A percentile compares a stretch with the other conserved stretches of the same genome.
phyloP scores from a whole-genome alignment of 495 filamentous ascomycete genomes.

The Neurospora sp. region DNA sequence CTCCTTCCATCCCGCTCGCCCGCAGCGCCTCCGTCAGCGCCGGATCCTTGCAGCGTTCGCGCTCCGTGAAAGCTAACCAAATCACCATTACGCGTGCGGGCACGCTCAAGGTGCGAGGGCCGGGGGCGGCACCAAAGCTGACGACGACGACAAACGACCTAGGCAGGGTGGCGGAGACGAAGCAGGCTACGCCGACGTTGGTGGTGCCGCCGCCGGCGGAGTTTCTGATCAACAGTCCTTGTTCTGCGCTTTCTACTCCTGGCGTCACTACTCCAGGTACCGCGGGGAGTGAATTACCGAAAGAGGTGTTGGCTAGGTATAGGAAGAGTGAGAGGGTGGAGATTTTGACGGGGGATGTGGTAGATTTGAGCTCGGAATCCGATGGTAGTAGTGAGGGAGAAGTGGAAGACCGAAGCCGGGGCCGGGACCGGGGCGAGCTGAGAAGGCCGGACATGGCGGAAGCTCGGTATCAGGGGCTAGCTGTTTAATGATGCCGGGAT shows the following conservation, averaged over 20 bases:
- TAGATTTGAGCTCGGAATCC: not conserved
- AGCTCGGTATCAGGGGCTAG: too few relatives aligned
- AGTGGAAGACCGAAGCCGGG: not conserved
- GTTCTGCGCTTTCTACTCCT: not conserved
- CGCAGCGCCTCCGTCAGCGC: slow-evolving; percentile 1
- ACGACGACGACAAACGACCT: slow-evolving; percentile 10
- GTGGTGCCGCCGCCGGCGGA: slow-evolving; percentile 12
- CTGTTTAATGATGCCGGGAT: too few relatives aligned
- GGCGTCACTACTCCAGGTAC: not conserved
- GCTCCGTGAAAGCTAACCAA: slow-evolving; percentile 2
- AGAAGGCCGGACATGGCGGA: too few relatives aligned
- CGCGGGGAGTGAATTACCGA: not conserved
- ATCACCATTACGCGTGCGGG: not conserved
- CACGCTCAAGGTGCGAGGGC: not conserved
- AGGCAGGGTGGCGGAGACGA: slow-evolving; percentile 27
- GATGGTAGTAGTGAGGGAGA: not conserved
- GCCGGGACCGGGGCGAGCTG: too few relatives aligned
- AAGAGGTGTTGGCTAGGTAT: not conserved
- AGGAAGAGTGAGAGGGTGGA: not conserved
- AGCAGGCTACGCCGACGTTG: slow-evolving; percentile 25
- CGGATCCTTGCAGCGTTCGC: slow-evolving; percentile 1
- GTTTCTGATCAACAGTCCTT: not conserved
- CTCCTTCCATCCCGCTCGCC: not conserved
- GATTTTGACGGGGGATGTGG: not conserved
- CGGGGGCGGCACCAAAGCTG: slow-evolving; percentile 12